Conservation (phyloP, 108 stramenopile genomes). For the Cylindrotheca fusiformis region DNA sequence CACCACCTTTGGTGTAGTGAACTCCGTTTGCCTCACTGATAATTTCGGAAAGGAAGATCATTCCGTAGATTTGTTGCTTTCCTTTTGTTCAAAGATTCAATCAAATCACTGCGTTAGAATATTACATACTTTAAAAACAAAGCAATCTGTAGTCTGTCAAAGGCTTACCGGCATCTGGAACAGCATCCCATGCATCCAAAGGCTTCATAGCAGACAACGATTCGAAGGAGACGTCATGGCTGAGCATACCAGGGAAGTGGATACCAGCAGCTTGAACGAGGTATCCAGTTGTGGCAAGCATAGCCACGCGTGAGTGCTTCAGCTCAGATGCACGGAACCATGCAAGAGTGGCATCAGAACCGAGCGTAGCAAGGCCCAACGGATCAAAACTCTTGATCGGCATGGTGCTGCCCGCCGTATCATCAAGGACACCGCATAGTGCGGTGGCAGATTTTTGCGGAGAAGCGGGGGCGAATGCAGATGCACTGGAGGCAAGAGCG, state of each 20-base stretch:
- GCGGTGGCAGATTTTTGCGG: slow-evolving; percentile 51
- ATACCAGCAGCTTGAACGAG: slow-evolving; percentile 49
- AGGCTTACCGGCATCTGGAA: slow-evolving; percentile 65
- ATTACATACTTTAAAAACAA: no score
- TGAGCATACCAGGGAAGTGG: slow-evolving; percentile 78
- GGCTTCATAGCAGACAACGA: slow-evolving; percentile 71
- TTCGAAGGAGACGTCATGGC: slow-evolving; percentile 62
- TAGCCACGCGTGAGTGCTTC: slow-evolving; percentile 85
- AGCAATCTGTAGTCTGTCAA: no score
- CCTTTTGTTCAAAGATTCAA: no score
- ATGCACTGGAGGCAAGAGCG: slow-evolving; percentile 28
- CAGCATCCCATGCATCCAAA: slow-evolving; percentile 73
- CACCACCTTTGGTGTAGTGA: slow-evolving; percentile 79
- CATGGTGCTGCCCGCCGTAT: slow-evolving; percentile 78
- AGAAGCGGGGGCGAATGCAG: slow-evolving; percentile 36
- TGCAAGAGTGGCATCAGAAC: slow-evolving; percentile 61
- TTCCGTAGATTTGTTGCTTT: slow-evolving; percentile 57
- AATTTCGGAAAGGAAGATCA: slow-evolving; percentile 70
- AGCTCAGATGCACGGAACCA: slow-evolving; percentile 90
- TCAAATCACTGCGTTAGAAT: no score
- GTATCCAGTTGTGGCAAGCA: slow-evolving; percentile 87
- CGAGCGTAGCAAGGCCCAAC: slow-evolving; percentile 49
- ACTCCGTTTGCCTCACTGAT: slow-evolving; percentile 51
- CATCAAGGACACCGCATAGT: slow-evolving; percentile 82
- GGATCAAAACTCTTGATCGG: slow-evolving; percentile 67